Percentiles rank a stretch among this genome's conserved stretches.
Evolutionary conservation across 768 basidiomycete species (phyloP).

Genomic region (Lactifluus subvellereus): DNA sequence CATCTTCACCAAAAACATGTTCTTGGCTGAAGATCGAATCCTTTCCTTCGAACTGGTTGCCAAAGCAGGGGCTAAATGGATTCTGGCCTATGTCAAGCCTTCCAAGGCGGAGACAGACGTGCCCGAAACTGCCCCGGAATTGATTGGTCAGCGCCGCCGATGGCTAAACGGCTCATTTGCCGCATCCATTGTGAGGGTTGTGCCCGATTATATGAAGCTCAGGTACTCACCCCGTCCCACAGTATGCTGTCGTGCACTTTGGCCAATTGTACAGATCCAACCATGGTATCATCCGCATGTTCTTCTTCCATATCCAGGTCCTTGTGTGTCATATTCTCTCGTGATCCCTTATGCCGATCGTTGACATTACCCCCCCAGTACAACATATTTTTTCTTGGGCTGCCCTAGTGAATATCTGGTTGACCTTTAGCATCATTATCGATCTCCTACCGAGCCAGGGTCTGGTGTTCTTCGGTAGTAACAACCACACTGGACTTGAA

Average conservation of each 20-base stretch:
- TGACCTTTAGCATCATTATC: slow-evolving; percentile 95
- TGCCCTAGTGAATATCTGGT: slow-evolving; percentile 85
- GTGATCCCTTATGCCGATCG: not conserved
- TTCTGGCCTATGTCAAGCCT: slow-evolving; percentile 87
- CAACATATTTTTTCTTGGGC: slow-evolving; percentile 93
- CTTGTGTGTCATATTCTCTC: slow-evolving; percentile 47
- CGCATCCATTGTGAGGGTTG: slow-evolving; percentile 70
- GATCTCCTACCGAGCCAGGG: slow-evolving; percentile 60
- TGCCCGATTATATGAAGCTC: not conserved
- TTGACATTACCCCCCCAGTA: slow-evolving; percentile 45
- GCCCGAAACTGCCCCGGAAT: slow-evolving; percentile 85
- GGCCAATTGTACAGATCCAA: slow-evolving; percentile 81
- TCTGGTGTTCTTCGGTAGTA: slow-evolving; percentile 66
- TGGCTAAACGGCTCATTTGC: slow-evolving; percentile 98
- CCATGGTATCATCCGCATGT: slow-evolving; percentile 88
- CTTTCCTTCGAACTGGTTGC: slow-evolving; percentile 96
- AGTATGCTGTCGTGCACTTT: slow-evolving; percentile 94
- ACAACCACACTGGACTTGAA: slow-evolving; percentile 26
- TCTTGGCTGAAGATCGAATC: slow-evolving; percentile 91
- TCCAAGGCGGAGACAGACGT: slow-evolving; percentile 96
- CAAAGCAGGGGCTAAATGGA: slow-evolving; percentile 84
- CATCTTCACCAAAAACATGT: slow-evolving; percentile 94
- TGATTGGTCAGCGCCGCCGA: slow-evolving; percentile 92
- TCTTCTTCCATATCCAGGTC: slow-evolving; percentile 94
- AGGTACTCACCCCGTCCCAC: slow-evolving; percentile 16